Conservation (phyloP, 75 land plant genomes). For the Adiantum capillusveneris region DNA sequence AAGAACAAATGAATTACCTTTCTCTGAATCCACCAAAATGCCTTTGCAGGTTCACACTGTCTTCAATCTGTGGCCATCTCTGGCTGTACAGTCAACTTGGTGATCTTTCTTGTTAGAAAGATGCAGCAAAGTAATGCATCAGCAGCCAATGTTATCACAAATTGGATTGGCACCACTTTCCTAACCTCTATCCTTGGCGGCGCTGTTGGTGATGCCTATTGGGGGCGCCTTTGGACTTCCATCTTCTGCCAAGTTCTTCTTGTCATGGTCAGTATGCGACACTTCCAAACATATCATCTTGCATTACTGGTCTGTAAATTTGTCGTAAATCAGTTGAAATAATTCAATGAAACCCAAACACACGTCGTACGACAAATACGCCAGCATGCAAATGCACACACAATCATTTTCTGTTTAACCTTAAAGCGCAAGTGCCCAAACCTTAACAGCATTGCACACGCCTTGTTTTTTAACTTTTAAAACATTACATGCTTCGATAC, state of each 20-base stretch:
- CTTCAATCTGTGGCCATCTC: constrained; percentile 3
- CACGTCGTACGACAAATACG: not conserved
- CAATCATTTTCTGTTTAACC: not conserved
- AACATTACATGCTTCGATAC: no score
- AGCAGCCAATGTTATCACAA: constrained; percentile 13
- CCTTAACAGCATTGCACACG: no score
- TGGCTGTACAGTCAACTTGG: constrained; percentile 19
- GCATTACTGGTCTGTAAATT: not conserved
- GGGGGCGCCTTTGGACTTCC: constrained; percentile 73
- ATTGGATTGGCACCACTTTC: constrained; percentile 18
- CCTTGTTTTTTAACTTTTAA: no score
- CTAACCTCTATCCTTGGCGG: constrained; percentile 18
- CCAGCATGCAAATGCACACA: not conserved
- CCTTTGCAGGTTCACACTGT: constrained; percentile 2
- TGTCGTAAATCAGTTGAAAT: not conserved
- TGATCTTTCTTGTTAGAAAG: constrained; percentile 8
- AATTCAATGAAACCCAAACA: not conserved
- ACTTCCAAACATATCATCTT: not conserved
- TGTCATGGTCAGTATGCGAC: constrained; percentile 39
- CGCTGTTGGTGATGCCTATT: constrained; percentile 14
- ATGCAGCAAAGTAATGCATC: constrained; percentile 9
- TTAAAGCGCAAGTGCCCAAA: no score
- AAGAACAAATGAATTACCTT: no score
- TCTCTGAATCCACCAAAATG: no score
- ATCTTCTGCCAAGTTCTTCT: constrained; percentile 62